phyloP scores from a whole-genome alignment of 129 eudicot species.

The Logfia minima region DNA sequence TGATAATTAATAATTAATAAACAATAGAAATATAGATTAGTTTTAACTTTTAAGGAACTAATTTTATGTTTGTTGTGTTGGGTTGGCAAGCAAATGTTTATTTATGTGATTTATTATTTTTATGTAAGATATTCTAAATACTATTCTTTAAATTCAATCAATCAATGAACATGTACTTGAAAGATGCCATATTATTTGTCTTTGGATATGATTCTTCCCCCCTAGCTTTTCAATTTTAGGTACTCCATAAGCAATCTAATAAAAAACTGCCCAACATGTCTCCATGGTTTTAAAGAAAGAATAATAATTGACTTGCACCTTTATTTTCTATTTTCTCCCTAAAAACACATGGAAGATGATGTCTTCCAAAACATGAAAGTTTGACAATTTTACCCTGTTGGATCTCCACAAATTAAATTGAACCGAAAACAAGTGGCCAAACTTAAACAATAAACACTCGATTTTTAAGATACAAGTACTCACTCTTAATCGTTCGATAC shows the following conservation, averaged over 20 bases:
- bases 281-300: conserved; percentile 34
- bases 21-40: not conserved
- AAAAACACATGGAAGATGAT: conserved; percentile 36
- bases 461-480: too few species aligned
- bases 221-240: conserved; percentile 40
- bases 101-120: conserved; percentile 1
- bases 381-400: conserved; percentile 6
- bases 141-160: conserved; percentile 18
- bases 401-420: not conserved
- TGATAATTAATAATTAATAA: not conserved
- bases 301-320: conserved; percentile 42
- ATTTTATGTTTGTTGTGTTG: not conserved
- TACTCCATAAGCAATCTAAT: conserved; percentile 40
- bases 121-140: conserved; percentile 22
- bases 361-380: conserved; percentile 17
- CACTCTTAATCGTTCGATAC: not conserved
- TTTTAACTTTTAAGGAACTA: not conserved
- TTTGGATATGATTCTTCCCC: conserved; percentile 65
- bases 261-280: conserved; percentile 37
- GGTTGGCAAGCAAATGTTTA: not conserved
- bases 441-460: not conserved
- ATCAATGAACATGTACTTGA: conserved; percentile 33
- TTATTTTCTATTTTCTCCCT: conserved; percentile 25
- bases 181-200: conserved; percentile 36
- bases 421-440: not conserved